A percentile compares a stretch with the other conserved stretches of the same genome.
These are phyloP conservation scores for Nicotiana attenuata DNA, from an alignment of 257 asterid species.

Conservation along the genomic window DNA sequence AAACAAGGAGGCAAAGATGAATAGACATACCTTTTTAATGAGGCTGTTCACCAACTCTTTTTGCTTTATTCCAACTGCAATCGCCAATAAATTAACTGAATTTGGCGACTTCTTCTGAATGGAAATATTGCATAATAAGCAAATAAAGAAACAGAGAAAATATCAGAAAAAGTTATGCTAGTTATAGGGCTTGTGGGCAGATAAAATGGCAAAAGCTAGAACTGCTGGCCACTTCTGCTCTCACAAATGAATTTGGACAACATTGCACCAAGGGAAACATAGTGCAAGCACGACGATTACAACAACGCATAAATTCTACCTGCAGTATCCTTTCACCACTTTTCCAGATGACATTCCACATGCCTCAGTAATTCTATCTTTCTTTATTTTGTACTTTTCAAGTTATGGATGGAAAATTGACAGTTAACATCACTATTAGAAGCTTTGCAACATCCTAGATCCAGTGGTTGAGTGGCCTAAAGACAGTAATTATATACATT, in stretches of 20 bases:
- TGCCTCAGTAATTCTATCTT: too few relatives aligned
- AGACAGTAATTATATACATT: too few relatives aligned
- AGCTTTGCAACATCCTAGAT: too few relatives aligned
- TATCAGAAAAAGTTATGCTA: background rate
- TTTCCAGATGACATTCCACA: too few relatives aligned
- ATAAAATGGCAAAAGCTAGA: background rate
- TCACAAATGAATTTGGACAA: background rate
- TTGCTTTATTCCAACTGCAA: conserved; percentile 82
- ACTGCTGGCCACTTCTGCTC: background rate
- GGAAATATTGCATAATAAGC: conserved; percentile 7
- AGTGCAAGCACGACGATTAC: too few relatives aligned
- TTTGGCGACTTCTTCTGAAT: conserved; percentile 36
- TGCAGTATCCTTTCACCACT: too few relatives aligned
- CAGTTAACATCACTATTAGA: too few relatives aligned
- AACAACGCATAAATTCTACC: too few relatives aligned
- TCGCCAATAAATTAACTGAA: conserved; percentile 50
- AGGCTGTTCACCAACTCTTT: conserved; percentile 46
- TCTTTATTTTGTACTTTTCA: too few relatives aligned
- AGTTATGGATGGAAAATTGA: too few relatives aligned
- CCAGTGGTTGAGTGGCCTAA: too few relatives aligned
- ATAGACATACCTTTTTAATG: conserved; percentile 47
- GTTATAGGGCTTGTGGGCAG: background rate
- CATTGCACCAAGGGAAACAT: too few relatives aligned
- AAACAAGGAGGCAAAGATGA: background rate
- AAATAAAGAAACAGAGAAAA: background rate